Base-by-base conservation (phyloP, 495 filamentous ascomycete genomes). In the Aspergillus sparsus region DNA sequence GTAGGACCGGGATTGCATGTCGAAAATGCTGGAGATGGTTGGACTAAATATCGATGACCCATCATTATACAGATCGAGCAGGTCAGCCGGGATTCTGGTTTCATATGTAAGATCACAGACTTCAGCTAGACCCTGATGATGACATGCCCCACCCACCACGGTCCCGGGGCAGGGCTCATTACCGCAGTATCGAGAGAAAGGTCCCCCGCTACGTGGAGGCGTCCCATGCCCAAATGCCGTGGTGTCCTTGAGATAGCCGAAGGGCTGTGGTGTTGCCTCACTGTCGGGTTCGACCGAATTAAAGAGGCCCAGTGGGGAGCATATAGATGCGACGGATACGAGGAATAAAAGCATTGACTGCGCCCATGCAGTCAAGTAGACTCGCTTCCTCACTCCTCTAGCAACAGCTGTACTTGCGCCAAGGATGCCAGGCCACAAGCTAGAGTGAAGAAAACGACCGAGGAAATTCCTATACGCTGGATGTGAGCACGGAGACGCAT, bases 1-100 rank as follows among this genome's bases (percentile, higher is more conserved):
- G 36, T 72, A 73, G 15, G 61, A 66, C n/a, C 75, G 61, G 53
- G 66, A 76, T 55, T 78, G 67, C 27, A 79, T 77, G 50, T 80
- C 76, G 53, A 77, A 74, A 27, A 73, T 67, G 53, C 68, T 76
- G 2, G 73, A 72, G 3, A 80, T 69, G 1, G 75, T 74, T 13
- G 61, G 64, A 35, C 0, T 58, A n/a, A 60, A 15, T 42, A 44
- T 55, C 10, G 31, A 49, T 12, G 15, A 18, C 21, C 74, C 76
- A 39, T 71, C 74, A 0, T 64, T 66, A 56, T 70, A 78, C 36
- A 76, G 58, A 0, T 75, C 67, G 6, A 44, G 55, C 6, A 75
- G 31, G 7, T 62, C 57, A 21, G 58, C 41, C 0, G 77, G 74
- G 15, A 79, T 61, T 5, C 41, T 27, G 39, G 45, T 44, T n/a